These are phyloP conservation scores for Neurospora sp. DNA, from an alignment of 495 filamentous ascomycete species.

Conservation along the genomic window DNA sequence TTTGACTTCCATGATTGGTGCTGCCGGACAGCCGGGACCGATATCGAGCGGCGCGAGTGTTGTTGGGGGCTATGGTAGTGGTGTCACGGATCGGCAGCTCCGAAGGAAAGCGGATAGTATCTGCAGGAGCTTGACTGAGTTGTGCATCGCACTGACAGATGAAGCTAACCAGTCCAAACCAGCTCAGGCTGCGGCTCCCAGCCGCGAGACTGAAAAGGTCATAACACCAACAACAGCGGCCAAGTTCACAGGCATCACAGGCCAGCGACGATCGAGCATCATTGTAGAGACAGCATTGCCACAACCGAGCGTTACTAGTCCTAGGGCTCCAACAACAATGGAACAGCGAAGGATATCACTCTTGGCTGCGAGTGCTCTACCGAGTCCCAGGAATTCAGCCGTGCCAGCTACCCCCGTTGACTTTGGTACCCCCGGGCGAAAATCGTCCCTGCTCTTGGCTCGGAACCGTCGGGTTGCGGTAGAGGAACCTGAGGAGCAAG, in stretches of 20 bases:
- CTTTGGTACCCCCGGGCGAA: slow-evolving; percentile 24
- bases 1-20: slow-evolving; percentile 64
- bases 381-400: slow-evolving; percentile 27
- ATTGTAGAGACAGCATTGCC: slow-evolving; percentile 20
- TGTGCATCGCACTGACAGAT: slow-evolving; percentile 78
- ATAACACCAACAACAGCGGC: slow-evolving; percentile 25
- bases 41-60: slow-evolving; percentile 52
- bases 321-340: slow-evolving; percentile 56
- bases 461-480: slow-evolving; percentile 33
- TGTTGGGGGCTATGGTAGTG: slow-evolving; percentile 39
- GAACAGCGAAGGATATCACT: slow-evolving; percentile 63
- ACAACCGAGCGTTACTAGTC: slow-evolving; percentile 32
- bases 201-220: slow-evolving; percentile 17
- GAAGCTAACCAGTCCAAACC: slow-evolving; percentile 26
- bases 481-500: slow-evolving; percentile 34
- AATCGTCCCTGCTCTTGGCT: slow-evolving; percentile 35
- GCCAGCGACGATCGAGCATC: slow-evolving; percentile 25
- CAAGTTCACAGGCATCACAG: slow-evolving; percentile 22
- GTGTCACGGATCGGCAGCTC: slow-evolving; percentile 66
- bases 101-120: slow-evolving; percentile 85
- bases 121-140: slow-evolving; percentile 84
- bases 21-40: slow-evolving; percentile 47
- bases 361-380: slow-evolving; percentile 35
- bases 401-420: slow-evolving; percentile 22
- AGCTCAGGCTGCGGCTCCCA: slow-evolving; percentile 19